Evolutionary conservation across 108 stramenopile genomes (phyloP).

Genomic region (Cyclotella kingstonii): DNA sequence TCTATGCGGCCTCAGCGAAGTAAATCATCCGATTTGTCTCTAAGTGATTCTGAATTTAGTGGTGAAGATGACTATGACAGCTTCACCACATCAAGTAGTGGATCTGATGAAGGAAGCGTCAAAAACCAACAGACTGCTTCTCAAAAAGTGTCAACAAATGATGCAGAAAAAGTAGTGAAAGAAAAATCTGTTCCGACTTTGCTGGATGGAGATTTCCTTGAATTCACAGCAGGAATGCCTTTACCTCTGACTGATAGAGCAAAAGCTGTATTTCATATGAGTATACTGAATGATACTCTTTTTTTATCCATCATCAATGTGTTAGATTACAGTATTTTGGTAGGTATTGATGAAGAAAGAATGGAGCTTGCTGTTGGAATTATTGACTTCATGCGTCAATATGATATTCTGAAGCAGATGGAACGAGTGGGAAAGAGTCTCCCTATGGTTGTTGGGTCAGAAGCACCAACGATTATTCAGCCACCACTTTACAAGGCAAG

Average conservation of each 20-base stretch:
- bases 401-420: slow-evolving; percentile 98
- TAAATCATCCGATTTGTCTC: slow-evolving; percentile 35
- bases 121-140: neutral
- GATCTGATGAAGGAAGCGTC: slow-evolving; percentile 17
- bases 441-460: slow-evolving; percentile 96
- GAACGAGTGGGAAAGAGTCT: slow-evolving; percentile 94
- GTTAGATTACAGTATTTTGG: slow-evolving; percentile 96
- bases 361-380: slow-evolving; percentile 96
- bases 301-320: slow-evolving; percentile 96
- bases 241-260: slow-evolving; percentile 91
- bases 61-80: no score
- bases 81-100: slow-evolving; percentile 16
- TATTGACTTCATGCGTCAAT: slow-evolving; percentile 98
- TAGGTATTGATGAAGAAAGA: slow-evolving; percentile 91
- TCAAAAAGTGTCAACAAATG: slow-evolving; percentile 4
- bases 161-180: slow-evolving; percentile 30
- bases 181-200: slow-evolving; percentile 54
- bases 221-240: slow-evolving; percentile 89
- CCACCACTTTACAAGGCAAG: slow-evolving; percentile 94
- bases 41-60: slow-evolving; percentile 33
- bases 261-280: slow-evolving; percentile 92
- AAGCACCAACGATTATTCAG: slow-evolving; percentile 97
- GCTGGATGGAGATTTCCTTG: slow-evolving; percentile 95
- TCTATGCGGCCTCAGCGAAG: slow-evolving; percentile 26
- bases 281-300: slow-evolving; percentile 92